Conservation (phyloP, 139 green algal genomes). For the Deuterostichococcus epilithicus region DNA sequence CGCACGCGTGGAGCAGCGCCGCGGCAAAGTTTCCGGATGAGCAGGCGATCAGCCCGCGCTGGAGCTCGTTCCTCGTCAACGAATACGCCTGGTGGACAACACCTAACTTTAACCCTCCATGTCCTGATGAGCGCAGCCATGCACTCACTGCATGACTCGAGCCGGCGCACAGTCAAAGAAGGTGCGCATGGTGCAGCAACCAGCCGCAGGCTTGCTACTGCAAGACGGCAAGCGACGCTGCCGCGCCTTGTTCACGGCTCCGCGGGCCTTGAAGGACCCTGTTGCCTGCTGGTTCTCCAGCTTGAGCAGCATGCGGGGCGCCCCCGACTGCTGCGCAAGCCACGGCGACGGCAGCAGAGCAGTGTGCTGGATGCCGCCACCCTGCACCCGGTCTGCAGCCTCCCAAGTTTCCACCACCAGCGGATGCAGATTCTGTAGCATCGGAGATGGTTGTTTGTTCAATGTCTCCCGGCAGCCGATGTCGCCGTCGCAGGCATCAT, state of each 20-base stretch:
- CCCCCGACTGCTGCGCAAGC: neutral
- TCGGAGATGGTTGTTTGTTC: too few relatives aligned
- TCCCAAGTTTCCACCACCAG: neutral
- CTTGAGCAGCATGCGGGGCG: conserved; percentile 34
- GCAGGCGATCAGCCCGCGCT: conserved; percentile 36
- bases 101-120: too few relatives aligned
- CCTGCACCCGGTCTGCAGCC: neutral
- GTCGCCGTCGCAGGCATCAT: neutral
- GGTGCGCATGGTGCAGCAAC: too few relatives aligned
- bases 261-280: conserved; percentile 53
- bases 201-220: too few relatives aligned
- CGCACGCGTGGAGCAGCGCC: conserved; percentile 49
- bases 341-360: conserved; percentile 18
- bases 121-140: too few relatives aligned
- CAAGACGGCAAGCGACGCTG: too few relatives aligned
- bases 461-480: too few relatives aligned
- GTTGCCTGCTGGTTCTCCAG: conserved; percentile 49
- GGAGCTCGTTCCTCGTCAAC: conserved; percentile 17
- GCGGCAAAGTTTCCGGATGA: conserved; percentile 66
- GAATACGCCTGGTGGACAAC: conserved; percentile 49
- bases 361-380: conserved; percentile 11
- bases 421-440: neutral
- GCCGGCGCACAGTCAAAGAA: too few relatives aligned
- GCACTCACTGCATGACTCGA: too few relatives aligned
- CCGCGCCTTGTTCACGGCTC: conserved; percentile 36